Conservation (phyloP, 768 basidiomycete species). For the Plicaturopsis crispa region DNA sequence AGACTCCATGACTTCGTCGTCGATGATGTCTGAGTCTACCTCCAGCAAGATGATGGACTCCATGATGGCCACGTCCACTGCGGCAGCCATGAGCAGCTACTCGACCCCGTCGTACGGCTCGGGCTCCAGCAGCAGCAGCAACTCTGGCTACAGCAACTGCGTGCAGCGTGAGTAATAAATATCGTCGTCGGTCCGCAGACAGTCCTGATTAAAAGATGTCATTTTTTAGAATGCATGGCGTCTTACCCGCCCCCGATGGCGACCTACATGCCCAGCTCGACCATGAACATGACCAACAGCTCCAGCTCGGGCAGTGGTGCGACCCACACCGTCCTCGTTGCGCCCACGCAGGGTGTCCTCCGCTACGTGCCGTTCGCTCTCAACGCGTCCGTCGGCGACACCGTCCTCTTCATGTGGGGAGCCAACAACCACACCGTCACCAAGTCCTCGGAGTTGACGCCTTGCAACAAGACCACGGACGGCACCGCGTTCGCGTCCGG, state of each 20-base stretch:
- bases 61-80: constrained; percentile 11
- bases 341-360: constrained; percentile 68
- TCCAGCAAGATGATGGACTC: constrained; percentile 7
- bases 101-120: constrained; percentile 55
- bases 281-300: constrained; percentile 12
- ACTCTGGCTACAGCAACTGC: constrained; percentile 54
- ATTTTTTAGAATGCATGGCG: constrained; percentile 52
- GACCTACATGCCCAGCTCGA: constrained; percentile 18
- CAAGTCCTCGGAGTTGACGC: constrained; percentile 55
- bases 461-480: constrained; percentile 68
- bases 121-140: constrained; percentile 50
- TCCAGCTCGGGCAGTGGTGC: constrained; percentile 40
- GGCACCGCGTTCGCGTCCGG: constrained; percentile 55
- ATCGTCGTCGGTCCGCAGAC: background rate
- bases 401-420: constrained; percentile 69
- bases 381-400: constrained; percentile 73
- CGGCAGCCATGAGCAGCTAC: constrained; percentile 20
- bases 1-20: constrained; percentile 3
- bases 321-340: constrained; percentile 73
- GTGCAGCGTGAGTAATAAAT: constrained; percentile 49
- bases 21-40: constrained; percentile 6
- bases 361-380: constrained; percentile 70
- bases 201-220: background rate
- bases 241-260: constrained; percentile 32
- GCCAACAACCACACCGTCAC: constrained; percentile 81